Base-by-base conservation (phyloP, 2,329 filamentous ascomycete species). In the Fusarium annulatum region DNA sequence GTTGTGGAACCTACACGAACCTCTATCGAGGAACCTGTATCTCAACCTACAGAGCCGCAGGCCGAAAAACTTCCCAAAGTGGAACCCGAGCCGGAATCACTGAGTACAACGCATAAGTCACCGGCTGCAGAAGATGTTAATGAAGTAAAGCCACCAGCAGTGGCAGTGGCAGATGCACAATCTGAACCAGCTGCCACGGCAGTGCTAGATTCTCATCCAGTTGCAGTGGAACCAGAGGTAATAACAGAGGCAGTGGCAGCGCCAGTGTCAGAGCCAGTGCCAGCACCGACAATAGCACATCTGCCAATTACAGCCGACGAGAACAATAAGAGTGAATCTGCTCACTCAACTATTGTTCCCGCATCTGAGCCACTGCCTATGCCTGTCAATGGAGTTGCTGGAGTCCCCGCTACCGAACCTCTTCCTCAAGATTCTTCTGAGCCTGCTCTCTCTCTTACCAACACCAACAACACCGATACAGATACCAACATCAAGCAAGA, bases 31-130 rank as follows among this genome's bases (percentile, higher is more conserved):
- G 61, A 71, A 56, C 45, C 55, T 51, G 59, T 67, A 58, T 61
- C 64, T 53, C 61, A 71, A 21, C 52, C 73, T 73, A 59, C 72
- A 64, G 73, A 74, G 62, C 71, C 67, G 46, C 74, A 67, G 33
- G 41, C 58, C 56, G 49, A 69, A 57, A 48, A 69, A 58, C 61
- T 72, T 64, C 60, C 71, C 36, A 76, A 76, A 62, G 60, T 71
- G 73, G 64, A 78, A 67, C 67, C 74, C 34, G 64, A 64, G 30
- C 52, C 49, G 9, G 64, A 75, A 51, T 53, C 36, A 59, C 61
- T 59, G 39, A 48, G 62, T 61, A 43, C 46, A 43, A 52, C 58
- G 46, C 73, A 61, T 46, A 69, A 70, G 33, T 45, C 63, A 48
- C 55, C 63, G 26, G 30, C 48, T 19, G 49, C 45, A 30, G 36